phyloP scores from a whole-genome alignment of 2,329 filamentous ascomycete species.

The Conoideocrella luteorostrata region DNA sequence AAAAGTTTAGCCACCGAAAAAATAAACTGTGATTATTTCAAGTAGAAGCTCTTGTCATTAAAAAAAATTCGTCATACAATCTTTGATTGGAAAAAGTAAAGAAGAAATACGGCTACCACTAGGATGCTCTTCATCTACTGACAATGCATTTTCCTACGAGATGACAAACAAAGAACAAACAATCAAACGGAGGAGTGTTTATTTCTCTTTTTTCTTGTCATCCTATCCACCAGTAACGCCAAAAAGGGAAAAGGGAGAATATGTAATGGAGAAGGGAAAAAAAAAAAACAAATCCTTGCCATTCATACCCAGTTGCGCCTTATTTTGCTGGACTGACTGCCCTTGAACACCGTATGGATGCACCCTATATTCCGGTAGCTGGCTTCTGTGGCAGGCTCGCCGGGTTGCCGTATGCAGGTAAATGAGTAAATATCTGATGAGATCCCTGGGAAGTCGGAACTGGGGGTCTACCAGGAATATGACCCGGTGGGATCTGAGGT shows the following conservation, averaged over 20 bases:
- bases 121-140: conserved; percentile 3
- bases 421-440: conserved; percentile 42
- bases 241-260: conserved; percentile 12
- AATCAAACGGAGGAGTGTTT: background rate
- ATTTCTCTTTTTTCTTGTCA: conserved; percentile 14
- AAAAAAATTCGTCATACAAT: conserved; percentile 20
- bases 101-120: conserved; percentile 19
- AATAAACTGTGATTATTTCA: background rate
- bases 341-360: conserved; percentile 22
- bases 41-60: background rate
- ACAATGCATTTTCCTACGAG: conserved; percentile 2
- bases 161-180: background rate
- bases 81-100: background rate
- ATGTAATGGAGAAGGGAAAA: background rate
- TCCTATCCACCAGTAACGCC: conserved; percentile 33
- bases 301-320: conserved; percentile 28
- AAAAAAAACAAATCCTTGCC: background rate
- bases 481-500: conserved; percentile 34
- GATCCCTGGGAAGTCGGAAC: conserved; percentile 36
- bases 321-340: conserved; percentile 15
- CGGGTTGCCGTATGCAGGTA: conserved; percentile 53
- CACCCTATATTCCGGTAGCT: conserved; percentile 38
- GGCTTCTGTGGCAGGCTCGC: conserved; percentile 55
- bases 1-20: conserved; percentile 11
- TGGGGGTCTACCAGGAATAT: conserved; percentile 41